Evolutionary conservation across 768 basidiomycete genomes (phyloP), one percentile per base, ranked within the genome.

Genomic region (Albatrellus ellisii): DNA sequence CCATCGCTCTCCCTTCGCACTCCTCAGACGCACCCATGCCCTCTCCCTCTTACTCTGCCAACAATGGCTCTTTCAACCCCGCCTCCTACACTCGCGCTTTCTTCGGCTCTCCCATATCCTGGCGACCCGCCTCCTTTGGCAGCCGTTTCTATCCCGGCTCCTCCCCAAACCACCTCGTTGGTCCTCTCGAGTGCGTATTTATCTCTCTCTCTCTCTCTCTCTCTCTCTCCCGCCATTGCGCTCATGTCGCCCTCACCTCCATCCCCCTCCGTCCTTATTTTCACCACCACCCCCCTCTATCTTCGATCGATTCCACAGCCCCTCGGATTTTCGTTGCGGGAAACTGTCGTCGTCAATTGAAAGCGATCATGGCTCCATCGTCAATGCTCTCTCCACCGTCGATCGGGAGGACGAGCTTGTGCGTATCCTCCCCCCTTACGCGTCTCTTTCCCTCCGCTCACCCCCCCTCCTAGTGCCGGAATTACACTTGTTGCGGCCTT

Each of bases 401-500:
- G 77, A 80, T 52, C 67, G 72, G 38, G 79, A 85, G 53, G 80
- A 78, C 47, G 85, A 88, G 48, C 63, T 84, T 14, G 80, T 81
- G 39, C 62, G 75, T 69, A 6, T 22, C 5, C 38, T 8, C 5
- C 18, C 17, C 37, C 20, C 42, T 39, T 37, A 39, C 25, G 18
- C 38, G 42, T 37, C 18, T 26, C 43, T 27, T 29, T 18, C 32
- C 43, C 26, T 26, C 34, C 31, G 44, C 41, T 20, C 29, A 37
- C 17, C 43, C 26, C 26, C 18, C 31, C 12, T 28, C 24, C 21
- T 44, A 82, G 76, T 88, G 85, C 59, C 78, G 81, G 49, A 80
- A 94, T 58, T 95, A 90, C 64, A 77, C 78, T 1, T 95, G 91
- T 62, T 95, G 90, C 56, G 89, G 88, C 8, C 63, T 83, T 39